Percentiles rank a stretch among this genome's conserved stretches.
Evolutionary conservation across 768 basidiomycete species (phyloP).

Genomic region (Boletus patriciae): DNA sequence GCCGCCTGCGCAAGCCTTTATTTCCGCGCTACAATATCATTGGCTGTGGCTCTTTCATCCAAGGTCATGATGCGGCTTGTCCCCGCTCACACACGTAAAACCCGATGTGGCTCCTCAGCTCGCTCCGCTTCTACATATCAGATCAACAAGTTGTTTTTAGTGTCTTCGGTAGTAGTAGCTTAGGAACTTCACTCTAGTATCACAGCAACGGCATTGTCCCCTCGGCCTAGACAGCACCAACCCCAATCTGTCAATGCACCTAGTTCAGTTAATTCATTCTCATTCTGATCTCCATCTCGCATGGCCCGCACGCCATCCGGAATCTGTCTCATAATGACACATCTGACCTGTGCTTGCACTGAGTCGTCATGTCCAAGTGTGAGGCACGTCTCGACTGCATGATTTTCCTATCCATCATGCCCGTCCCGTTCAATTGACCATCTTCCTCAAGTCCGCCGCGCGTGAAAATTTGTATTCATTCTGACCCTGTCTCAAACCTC

Average conservation of each 20-base stretch:
- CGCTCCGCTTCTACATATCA: constrained; percentile 20
- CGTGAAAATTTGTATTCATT: constrained; percentile 15
- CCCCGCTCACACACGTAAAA: constrained; percentile 30
- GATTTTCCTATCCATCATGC: constrained; percentile 8
- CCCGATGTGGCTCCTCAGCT: constrained; percentile 19
- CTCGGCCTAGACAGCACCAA: constrained; percentile 11
- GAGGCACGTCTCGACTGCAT: constrained; percentile 2
- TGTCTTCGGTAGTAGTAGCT: constrained; percentile 21
- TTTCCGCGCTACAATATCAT: constrained; percentile 24
- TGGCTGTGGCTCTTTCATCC: constrained; percentile 15
- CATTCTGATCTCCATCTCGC: constrained; percentile 14
- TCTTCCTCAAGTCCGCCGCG: constrained; percentile 19
- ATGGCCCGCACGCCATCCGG: constrained; percentile 18
- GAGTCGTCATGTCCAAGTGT: constrained; percentile 6
- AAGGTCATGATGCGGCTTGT: constrained; percentile 3
- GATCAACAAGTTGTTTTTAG: constrained; percentile 17
- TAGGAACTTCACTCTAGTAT: constrained; percentile 8
- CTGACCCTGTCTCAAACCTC: constrained; percentile 17
- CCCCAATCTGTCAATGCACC: constrained; percentile 22
- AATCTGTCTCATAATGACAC: constrained; percentile 24
- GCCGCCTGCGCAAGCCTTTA: constrained; percentile 18
- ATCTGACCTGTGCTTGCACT: neutral
- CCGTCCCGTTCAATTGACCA: constrained; percentile 12
- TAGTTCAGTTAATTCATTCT: constrained; percentile 14
- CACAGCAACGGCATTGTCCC: constrained; percentile 20